These are phyloP conservation scores for Theileria annulata DNA, from an alignment of 169 alveolate species.

Conservation along the genomic window DNA sequence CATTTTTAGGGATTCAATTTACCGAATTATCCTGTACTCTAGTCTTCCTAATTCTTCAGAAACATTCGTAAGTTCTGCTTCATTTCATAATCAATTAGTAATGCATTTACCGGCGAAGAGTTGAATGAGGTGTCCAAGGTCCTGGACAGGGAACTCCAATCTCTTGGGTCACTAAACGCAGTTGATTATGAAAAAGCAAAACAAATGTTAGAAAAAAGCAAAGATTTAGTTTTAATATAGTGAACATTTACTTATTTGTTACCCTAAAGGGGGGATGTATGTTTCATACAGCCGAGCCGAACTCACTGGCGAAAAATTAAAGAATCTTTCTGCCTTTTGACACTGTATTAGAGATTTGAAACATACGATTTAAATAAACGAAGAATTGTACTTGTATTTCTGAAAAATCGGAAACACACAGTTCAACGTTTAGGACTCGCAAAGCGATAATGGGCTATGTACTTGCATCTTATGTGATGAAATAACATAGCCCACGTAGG, in stretches of 20 bases:
- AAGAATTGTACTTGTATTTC: not conserved
- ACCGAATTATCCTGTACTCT: conserved; percentile 52
- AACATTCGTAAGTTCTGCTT: conserved; percentile 24
- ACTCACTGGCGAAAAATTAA: conserved; percentile 55
- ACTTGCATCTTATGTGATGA: not conserved
- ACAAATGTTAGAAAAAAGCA: not conserved
- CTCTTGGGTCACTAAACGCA: not conserved
- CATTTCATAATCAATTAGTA: not conserved
- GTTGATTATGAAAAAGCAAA: not conserved
- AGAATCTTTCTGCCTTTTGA: conserved; percentile 52
- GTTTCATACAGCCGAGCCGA: conserved; percentile 71
- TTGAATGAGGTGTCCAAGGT: not conserved
- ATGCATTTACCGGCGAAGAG: conserved; percentile 4
- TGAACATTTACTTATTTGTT: not conserved
- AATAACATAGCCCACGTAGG: not conserved
- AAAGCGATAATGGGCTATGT: not conserved
- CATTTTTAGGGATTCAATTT: conserved; percentile 53
- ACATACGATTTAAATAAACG: conserved; percentile 15
- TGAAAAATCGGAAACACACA: not conserved
- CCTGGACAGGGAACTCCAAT: not conserved
- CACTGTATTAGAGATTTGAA: conserved; percentile 43
- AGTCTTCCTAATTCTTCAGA: conserved; percentile 34
- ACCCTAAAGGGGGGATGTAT: conserved; percentile 12
- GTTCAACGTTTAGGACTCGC: conserved; percentile 20
- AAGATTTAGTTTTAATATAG: not conserved